Percentiles rank a stretch among this genome's conserved stretches.
Evolutionary conservation across 768 basidiomycete genomes (phyloP).

Genomic region (Clavaria fumosa): DNA sequence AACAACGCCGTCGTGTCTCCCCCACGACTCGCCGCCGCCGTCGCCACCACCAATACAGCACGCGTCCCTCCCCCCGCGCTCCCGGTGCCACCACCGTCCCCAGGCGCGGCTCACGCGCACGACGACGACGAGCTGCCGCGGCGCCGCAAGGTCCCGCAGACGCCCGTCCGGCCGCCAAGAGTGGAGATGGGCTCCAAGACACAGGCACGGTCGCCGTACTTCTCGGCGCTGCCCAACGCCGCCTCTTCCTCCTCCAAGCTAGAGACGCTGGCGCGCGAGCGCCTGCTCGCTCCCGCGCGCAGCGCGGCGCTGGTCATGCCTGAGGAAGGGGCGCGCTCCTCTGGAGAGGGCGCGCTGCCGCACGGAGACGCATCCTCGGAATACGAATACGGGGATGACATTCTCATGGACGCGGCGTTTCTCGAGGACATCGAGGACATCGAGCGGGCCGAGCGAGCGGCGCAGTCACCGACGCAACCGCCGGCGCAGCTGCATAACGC

Average conservation of each 20-base stretch:
- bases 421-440: conserved; percentile 27
- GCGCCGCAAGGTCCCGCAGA: conserved; percentile 13
- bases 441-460: conserved; percentile 20
- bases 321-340: not conserved
- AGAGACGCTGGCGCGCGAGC: not conserved
- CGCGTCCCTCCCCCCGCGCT: conserved; percentile 17
- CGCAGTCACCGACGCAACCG: conserved; percentile 1
- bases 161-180: conserved; percentile 9
- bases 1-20: too few species aligned
- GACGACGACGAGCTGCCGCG: conserved; percentile 18
- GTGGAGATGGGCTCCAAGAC: conserved; percentile 2
- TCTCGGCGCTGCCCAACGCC: not conserved
- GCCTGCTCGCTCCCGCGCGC: conserved; percentile 3
- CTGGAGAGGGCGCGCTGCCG: not conserved
- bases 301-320: not conserved
- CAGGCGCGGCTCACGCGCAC: conserved; percentile 11
- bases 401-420: conserved; percentile 24
- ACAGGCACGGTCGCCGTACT: conserved; percentile 1
- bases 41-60: conserved; percentile 7
- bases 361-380: conserved; percentile 14
- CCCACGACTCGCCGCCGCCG: conserved; percentile 9
- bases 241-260: not conserved
- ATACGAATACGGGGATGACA: conserved; percentile 21
- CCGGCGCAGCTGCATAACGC: not conserved
- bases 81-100: conserved; percentile 12